Evolutionary conservation across 2,329 filamentous ascomycete genomes (phyloP).

Genomic region (Aulographum hederae): DNA sequence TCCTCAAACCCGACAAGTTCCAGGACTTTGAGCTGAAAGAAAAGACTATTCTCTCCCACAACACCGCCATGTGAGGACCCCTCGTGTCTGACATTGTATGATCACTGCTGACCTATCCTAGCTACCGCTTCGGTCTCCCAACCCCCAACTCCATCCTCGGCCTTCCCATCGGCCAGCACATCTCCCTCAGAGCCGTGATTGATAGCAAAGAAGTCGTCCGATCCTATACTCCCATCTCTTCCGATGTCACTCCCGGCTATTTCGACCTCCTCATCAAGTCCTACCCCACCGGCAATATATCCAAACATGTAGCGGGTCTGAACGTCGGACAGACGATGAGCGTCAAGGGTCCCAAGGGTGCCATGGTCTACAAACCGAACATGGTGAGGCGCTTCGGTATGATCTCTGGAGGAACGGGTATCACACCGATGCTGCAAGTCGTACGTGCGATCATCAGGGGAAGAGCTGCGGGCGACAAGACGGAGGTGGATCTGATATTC

Average conservation of each 20-base stretch:
- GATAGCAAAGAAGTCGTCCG: conserved; percentile 23
- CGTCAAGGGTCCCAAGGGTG: conserved; percentile 86
- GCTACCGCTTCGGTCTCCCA: conserved; percentile 85
- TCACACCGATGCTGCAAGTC: conserved; percentile 96
- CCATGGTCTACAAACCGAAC: conserved; percentile 93
- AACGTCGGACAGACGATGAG: conserved; percentile 66
- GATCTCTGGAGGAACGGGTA: conserved; percentile 93
- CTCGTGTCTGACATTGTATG: too few species aligned
- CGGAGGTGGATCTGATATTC: conserved; percentile 86
- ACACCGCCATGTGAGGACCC: conserved; percentile 68
- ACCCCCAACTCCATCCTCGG: conserved; percentile 65
- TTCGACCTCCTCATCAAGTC: conserved; percentile 97
- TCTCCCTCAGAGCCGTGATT: conserved; percentile 60
- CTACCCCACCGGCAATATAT: conserved; percentile 95
- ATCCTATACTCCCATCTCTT: conserved; percentile 23
- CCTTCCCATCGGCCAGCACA: conserved; percentile 96
- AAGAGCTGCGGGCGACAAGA: conserved; percentile 56
- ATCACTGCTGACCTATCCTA: conserved; percentile 15
- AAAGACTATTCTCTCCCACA: conserved; percentile 93
- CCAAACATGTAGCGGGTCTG: conserved; percentile 72
- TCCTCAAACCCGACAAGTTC: conserved; percentile 74
- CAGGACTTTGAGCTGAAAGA: conserved; percentile 86
- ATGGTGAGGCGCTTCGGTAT: conserved; percentile 95
- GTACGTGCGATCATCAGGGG: conserved; percentile 78
- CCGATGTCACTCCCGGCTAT: conserved; percentile 45